Conservation (phyloP, 257 asterid genomes). For the Paraleonurus japonicus region DNA sequence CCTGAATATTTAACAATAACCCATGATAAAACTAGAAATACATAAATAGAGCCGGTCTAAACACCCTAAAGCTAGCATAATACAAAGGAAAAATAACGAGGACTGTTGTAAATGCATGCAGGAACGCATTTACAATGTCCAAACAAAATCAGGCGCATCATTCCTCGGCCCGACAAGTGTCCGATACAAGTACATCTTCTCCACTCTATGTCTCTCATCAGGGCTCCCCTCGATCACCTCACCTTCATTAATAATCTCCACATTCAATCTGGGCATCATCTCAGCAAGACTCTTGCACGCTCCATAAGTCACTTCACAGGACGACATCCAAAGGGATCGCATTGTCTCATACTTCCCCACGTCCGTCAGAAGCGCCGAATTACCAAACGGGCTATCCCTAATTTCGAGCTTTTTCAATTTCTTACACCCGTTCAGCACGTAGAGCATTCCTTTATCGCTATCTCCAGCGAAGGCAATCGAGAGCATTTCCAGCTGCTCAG, state of each 20-base stretch:
- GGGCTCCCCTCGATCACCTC: conserved; percentile 38
- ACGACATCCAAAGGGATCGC: conserved; percentile 99
- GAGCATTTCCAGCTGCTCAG: conserved; percentile 82
- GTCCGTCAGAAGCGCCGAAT: conserved; percentile 71
- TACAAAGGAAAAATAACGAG: neutral
- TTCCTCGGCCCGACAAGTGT: conserved; percentile 68
- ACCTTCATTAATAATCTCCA: conserved; percentile 64
- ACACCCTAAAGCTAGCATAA: conserved; percentile 17
- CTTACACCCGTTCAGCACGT: conserved; percentile 81
- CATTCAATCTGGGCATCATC: conserved; percentile 78
- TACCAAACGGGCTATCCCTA: conserved; percentile 78
- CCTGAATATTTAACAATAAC: conserved; percentile 22
- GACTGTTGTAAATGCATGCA: neutral
- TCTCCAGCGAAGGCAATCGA: conserved; percentile 82
- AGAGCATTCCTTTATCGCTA: conserved; percentile 75
- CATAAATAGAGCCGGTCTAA: conserved; percentile 22
- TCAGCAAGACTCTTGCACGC: conserved; percentile 74
- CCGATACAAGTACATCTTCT: conserved; percentile 78
- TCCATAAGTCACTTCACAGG: conserved; percentile 77
- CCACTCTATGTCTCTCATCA: conserved; percentile 54
- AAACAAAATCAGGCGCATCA: conserved; percentile 71
- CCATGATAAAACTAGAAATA: conserved; percentile 28
- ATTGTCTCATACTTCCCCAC: conserved; percentile 90
- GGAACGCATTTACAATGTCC: conserved; percentile 49
- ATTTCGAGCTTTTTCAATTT: conserved; percentile 77